Evolutionary conservation across 2,329 filamentous ascomycete genomes (phyloP).

Genomic region (Hypoxylon sp.): DNA sequence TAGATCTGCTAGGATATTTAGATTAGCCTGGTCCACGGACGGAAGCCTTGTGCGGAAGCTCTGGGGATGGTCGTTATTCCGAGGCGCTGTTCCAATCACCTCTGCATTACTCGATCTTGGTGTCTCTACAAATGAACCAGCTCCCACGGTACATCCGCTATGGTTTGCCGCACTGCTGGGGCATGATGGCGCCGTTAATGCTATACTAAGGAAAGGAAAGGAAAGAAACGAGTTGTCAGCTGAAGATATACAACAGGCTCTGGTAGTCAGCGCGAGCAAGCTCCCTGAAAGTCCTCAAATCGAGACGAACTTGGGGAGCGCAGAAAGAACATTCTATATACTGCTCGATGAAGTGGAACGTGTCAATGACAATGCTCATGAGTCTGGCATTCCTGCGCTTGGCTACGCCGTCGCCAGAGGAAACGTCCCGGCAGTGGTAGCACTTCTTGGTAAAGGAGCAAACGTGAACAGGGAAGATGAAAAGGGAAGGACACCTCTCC

Average conservation of each 20-base stretch:
- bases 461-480: slow-evolving; percentile 12
- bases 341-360: slow-evolving; percentile 4
- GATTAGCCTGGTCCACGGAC: too few species aligned
- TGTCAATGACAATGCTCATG: background rate
- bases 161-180: background rate
- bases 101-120: slow-evolving; percentile 12
- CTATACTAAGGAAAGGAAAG: background rate
- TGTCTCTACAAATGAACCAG: slow-evolving; percentile 3
- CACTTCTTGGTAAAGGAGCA: slow-evolving; percentile 16
- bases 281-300: background rate
- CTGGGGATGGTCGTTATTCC: slow-evolving; percentile 3
- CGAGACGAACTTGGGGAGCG: background rate
- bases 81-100: background rate
- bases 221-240: background rate
- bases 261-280: background rate
- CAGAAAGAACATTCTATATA: slow-evolving; percentile 15
- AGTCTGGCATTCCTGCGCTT: slow-evolving; percentile 1
- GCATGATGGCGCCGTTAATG: background rate
- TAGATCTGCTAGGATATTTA: too few species aligned
- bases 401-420: slow-evolving; percentile 1
- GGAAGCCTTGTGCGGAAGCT: background rate
- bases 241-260: slow-evolving; percentile 1
- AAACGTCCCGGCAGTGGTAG: slow-evolving; percentile 3
- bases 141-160: background rate
- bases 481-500: slow-evolving; percentile 6